These are phyloP conservation scores for Fomitopsis pulvina DNA, from an alignment of 768 basidiomycete genomes.

Conservation along the genomic window DNA sequence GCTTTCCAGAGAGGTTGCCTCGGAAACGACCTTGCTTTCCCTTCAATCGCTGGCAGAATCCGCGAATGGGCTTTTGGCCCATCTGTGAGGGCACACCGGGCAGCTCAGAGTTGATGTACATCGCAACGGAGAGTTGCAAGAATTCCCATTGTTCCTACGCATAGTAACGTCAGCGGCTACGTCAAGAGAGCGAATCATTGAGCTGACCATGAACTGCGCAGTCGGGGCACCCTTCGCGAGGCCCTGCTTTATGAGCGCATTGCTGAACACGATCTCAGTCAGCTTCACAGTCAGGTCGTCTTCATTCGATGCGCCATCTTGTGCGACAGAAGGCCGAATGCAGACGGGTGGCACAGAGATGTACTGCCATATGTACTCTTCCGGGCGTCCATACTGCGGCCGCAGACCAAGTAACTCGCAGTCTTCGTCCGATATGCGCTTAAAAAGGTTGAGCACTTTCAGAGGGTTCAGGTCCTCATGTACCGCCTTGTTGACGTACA, in stretches of 20 bases:
- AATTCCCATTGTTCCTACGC: conserved; percentile 98
- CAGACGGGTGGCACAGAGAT: conserved; percentile 97
- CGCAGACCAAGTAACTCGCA: conserved; percentile 91
- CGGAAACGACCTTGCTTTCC: conserved; percentile 99
- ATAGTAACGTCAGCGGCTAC: neutral
- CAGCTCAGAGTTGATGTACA: conserved; percentile 97
- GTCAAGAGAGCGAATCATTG: conserved; percentile 4
- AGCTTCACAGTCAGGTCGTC: conserved; percentile 97
- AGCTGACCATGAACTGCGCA: conserved; percentile 75
- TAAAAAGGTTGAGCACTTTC: conserved; percentile 89
- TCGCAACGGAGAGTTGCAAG: conserved; percentile 87
- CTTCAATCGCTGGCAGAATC: conserved; percentile 96
- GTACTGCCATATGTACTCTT: conserved; percentile 99
- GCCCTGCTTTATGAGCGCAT: conserved; percentile 87
- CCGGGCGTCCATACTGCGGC: conserved; percentile 85
- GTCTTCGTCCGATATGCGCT: conserved; percentile 92
- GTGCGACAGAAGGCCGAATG: conserved; percentile 94
- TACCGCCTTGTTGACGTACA: conserved; percentile 81
- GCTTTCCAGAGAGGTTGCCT: conserved; percentile 96
- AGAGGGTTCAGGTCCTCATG: conserved; percentile 93
- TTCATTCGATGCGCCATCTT: conserved; percentile 97
- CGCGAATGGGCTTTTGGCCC: conserved; percentile 92
- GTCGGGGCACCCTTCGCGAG: conserved; percentile 84
- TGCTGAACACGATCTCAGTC: conserved; percentile 93
- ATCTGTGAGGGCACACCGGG: conserved; percentile 86